Conservation (phyloP, 805 yeast species). For the Blastobotrys mokoenaii region DNA sequence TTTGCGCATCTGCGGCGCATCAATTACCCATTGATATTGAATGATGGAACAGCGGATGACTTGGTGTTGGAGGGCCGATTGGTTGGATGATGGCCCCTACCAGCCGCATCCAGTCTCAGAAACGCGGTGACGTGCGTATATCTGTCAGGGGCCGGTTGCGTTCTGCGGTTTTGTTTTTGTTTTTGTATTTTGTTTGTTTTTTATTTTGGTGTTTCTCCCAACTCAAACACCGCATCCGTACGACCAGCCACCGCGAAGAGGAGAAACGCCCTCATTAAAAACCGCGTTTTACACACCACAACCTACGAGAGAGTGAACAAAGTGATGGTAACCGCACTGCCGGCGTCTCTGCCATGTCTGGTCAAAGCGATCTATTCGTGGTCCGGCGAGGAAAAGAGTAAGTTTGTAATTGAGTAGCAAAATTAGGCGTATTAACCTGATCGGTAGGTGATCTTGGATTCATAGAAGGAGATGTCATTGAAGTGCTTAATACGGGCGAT, state of each 20-base stretch:
- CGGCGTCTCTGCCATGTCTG: constrained; percentile 46
- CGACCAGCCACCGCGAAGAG: too few species aligned
- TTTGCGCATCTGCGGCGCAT: too few species aligned
- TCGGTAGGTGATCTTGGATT: constrained; percentile 68
- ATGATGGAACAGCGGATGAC: too few species aligned
- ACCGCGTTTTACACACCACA: too few species aligned
- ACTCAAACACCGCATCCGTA: too few species aligned
- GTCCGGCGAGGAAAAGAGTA: constrained; percentile 81
- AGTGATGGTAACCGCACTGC: constrained; percentile 17
- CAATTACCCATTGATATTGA: too few species aligned
- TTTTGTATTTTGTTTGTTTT: neutral
- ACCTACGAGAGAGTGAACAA: neutral
- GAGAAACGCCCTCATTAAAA: too few species aligned
- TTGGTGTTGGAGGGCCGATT: too few species aligned
- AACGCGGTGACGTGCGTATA: too few species aligned
- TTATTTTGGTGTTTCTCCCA: neutral
- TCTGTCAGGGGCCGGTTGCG: neutral
- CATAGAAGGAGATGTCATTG: constrained; percentile 86
- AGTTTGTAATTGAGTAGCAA: constrained; percentile 7
- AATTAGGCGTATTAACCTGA: constrained; percentile 1
- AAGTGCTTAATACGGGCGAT: constrained; percentile 70
- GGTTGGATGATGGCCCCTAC: too few species aligned
- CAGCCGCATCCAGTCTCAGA: too few species aligned
- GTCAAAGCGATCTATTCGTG: constrained; percentile 83
- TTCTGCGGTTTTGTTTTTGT: neutral